phyloP scores from a whole-genome alignment of 1,139 yeast species.

The Cylindricascospora bacillispora region DNA sequence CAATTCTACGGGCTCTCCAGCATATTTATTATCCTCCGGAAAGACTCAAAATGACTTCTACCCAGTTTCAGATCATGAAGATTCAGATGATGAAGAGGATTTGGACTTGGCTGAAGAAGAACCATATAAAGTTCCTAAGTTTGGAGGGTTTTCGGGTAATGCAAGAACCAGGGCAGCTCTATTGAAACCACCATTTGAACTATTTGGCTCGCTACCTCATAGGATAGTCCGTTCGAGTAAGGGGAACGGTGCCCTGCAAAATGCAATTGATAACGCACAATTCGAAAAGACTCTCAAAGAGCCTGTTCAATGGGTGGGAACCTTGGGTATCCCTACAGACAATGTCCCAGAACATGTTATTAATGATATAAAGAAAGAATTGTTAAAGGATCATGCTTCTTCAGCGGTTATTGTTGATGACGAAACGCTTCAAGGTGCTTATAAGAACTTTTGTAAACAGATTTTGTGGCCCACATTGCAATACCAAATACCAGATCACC shows the following conservation, averaged over 20 bases:
- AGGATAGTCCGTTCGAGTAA: conserved; percentile 51
- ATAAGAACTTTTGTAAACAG: conserved; percentile 81
- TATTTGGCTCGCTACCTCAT: conserved; percentile 71
- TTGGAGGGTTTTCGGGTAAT: conserved; percentile 58
- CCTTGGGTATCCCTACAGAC: conserved; percentile 85
- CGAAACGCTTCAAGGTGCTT: conserved; percentile 75
- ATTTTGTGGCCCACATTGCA: conserved; percentile 95
- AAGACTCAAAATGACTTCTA: background rate
- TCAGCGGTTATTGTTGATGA: conserved; percentile 67
- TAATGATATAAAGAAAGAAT: conserved; percentile 33
- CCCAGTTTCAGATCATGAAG: conserved; percentile 4
- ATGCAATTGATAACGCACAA: conserved; percentile 62
- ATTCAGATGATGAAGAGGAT: conserved; percentile 9
- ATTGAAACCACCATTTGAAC: conserved; percentile 35
- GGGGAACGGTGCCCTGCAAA: conserved; percentile 81
- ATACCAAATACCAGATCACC: conserved; percentile 92
- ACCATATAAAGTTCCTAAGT: conserved; percentile 42
- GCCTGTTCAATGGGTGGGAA: conserved; percentile 68
- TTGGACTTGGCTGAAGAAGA: conserved; percentile 5
- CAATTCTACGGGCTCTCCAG: background rate
- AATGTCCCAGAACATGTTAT: conserved; percentile 49
- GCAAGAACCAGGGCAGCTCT: conserved; percentile 28
- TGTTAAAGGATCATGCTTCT: conserved; percentile 41
- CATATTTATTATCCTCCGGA: background rate
- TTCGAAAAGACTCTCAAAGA: conserved; percentile 35